These are phyloP conservation scores for Mycena albidolilacea DNA, from an alignment of 768 basidiomycete genomes.

Conservation along the genomic window DNA sequence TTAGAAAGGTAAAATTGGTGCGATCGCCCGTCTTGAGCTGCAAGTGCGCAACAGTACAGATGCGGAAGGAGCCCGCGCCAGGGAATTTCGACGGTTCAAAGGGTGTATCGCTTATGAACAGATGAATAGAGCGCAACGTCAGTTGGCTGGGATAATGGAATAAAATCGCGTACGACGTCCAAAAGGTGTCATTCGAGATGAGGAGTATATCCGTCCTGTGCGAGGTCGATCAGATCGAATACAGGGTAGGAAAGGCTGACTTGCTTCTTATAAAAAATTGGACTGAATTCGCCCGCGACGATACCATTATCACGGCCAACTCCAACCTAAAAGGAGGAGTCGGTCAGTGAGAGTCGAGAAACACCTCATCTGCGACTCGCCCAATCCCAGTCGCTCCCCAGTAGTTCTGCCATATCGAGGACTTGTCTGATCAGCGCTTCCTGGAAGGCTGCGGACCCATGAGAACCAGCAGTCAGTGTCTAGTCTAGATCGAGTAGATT, in stretches of 20 bases:
- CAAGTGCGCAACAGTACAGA: constrained; percentile 61
- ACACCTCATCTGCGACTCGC: constrained; percentile 45
- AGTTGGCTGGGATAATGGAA: background rate
- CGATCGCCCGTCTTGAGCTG: constrained; percentile 32
- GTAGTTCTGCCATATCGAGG: constrained; percentile 64
- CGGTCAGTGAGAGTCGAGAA: too few species aligned
- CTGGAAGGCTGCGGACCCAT: constrained; percentile 52
- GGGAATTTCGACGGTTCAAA: constrained; percentile 65
- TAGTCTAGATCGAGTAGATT: background rate
- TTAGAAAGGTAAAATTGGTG: constrained; percentile 58
- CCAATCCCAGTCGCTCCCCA: constrained; percentile 70
- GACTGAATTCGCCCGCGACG: constrained; percentile 69
- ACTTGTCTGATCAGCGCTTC: constrained; percentile 72
- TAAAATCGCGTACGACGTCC: constrained; percentile 60
- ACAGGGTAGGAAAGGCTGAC: constrained; percentile 4
- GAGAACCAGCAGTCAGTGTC: background rate
- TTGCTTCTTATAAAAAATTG: constrained; percentile 73
- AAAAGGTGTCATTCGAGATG: constrained; percentile 63
- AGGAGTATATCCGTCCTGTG: constrained; percentile 52
- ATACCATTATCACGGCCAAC: constrained; percentile 74
- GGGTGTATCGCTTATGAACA: constrained; percentile 55
- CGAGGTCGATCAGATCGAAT: constrained; percentile 5
- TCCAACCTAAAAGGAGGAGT: constrained; percentile 57
- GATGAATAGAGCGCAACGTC: too few species aligned
- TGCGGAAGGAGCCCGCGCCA: constrained; percentile 63